Base-by-base conservation (phyloP, 768 basidiomycete genomes). In the Macrolepiota albuminosa region DNA sequence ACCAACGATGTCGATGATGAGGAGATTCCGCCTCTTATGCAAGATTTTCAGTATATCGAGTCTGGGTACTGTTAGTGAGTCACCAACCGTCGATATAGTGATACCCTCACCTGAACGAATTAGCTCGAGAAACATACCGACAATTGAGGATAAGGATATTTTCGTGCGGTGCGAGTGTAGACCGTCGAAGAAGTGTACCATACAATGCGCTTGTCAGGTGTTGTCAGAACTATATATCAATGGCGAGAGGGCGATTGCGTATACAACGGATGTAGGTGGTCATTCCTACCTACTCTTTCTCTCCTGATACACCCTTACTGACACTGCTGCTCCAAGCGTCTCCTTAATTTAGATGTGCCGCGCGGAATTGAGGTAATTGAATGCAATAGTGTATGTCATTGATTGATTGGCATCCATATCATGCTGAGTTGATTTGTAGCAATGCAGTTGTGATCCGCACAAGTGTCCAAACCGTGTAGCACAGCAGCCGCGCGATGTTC, bases 391-490 rank as follows among this genome's bases (percentile, higher is more conserved):
- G 88, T 84, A 65, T 51, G 76, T 43, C 8, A 21, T 14, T n/a
- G 6, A 21, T 31, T 3, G 14, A 18, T 21, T 54, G 39, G 6
- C 52, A 40, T 1, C 11, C 11, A 24, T 52, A 24, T 33, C 36
- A 14, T 45, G 26, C 39, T 50, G 31, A 34, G 36, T 8, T 39
- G 13, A 8, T 33, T 34, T 14, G 50, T 63, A 83, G 81, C 66
- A 70, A 31, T 87, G 86, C 56, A 53, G 48, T 7, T 88, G 86
- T 60, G 67, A 46, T 46, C 52, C 60, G 10, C 37, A 43, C 9
- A 63, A 55, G 3, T 90, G 88, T 63, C 71, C 64, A 2, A 89
- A 89, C 64, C 82, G 87, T 24, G 81, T 88, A 7, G 82, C 81
- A 3, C 88, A 89, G 61, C 70, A 61, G 31, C 81, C 86, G 7